Evolutionary conservation across 257 asterid species (phyloP).

Genomic region (Cordia subcordata): DNA sequence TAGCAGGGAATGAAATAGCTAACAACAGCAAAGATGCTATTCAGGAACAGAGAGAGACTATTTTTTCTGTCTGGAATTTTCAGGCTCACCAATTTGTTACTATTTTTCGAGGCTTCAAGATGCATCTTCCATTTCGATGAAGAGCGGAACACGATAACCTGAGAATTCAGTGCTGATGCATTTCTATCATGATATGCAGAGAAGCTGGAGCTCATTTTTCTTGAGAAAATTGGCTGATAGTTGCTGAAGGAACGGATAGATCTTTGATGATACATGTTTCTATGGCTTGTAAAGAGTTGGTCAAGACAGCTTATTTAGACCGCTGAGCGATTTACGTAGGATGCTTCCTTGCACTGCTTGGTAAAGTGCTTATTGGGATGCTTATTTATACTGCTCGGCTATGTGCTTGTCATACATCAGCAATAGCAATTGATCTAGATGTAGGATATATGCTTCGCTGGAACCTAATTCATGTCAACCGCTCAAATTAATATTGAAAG

Average conservation of each 20-base stretch:
- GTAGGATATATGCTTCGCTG: constrained; percentile 38
- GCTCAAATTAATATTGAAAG: background rate
- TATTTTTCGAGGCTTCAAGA: constrained; percentile 45
- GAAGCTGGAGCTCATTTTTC: constrained; percentile 34
- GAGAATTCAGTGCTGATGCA: constrained; percentile 25
- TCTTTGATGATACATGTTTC: constrained; percentile 5
- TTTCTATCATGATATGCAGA: constrained; percentile 26
- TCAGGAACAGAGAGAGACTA: background rate
- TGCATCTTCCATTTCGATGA: constrained; percentile 49
- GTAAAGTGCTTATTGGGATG: background rate
- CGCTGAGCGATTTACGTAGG: too few species aligned
- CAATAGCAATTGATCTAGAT: background rate
- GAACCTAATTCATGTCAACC: constrained; percentile 21
- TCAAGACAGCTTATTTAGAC: too few species aligned
- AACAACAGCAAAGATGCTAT: too few species aligned
- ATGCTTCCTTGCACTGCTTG: background rate
- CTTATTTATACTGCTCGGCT: constrained; percentile 21
- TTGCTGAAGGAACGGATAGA: background rate
- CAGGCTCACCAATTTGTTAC: constrained; percentile 48
- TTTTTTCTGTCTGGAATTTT: background rate
- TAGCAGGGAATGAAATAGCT: too few species aligned
- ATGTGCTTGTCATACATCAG: background rate
- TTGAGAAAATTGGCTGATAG: background rate
- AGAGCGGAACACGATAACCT: constrained; percentile 47
- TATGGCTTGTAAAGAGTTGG: constrained; percentile 2